Conservation (phyloP, 495 filamentous ascomycete genomes). For the Oleoguttula mirabilis region DNA sequence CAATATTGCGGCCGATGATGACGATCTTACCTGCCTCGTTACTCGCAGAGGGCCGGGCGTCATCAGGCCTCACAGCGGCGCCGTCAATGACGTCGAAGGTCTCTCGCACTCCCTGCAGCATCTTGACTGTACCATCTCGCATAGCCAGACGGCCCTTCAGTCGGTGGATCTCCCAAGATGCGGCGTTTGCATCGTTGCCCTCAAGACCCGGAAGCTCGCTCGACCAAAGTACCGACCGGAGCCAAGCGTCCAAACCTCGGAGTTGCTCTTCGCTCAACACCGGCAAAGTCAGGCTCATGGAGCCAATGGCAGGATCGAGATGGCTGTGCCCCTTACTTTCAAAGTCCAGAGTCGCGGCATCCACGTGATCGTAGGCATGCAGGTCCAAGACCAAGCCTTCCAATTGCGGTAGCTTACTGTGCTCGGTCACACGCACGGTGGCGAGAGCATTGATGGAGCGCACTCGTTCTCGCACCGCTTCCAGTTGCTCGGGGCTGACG, state of each 20-base stretch:
- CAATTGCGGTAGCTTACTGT: slow-evolving; percentile 65
- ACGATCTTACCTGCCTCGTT: slow-evolving; percentile 13
- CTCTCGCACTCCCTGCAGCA: slow-evolving; percentile 86
- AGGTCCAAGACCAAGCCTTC: slow-evolving; percentile 79
- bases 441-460: slow-evolving; percentile 81
- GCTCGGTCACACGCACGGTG: slow-evolving; percentile 66
- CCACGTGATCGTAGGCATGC: slow-evolving; percentile 80
- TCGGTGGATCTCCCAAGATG: slow-evolving; percentile 63
- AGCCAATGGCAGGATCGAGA: slow-evolving; percentile 87
- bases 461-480: slow-evolving; percentile 52
- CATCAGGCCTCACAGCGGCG: slow-evolving; percentile 18
- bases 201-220: slow-evolving; percentile 41
- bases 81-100: slow-evolving; percentile 81
- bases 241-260: slow-evolving; percentile 60
- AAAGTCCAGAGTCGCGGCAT: slow-evolving; percentile 45
- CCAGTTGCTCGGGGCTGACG: slow-evolving; percentile 57
- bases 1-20: slow-evolving; percentile 17
- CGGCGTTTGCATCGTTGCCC: background rate
- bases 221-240: slow-evolving; percentile 78
- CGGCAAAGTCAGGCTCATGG: slow-evolving; percentile 55
- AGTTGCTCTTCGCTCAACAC: slow-evolving; percentile 42
- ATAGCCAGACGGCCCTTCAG: slow-evolving; percentile 64
- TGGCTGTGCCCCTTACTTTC: slow-evolving; percentile 45
- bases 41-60: background rate
- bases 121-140: slow-evolving; percentile 49